phyloP scores from a whole-genome alignment of 768 basidiomycete species.

The Rhodotorula taiwanensis region DNA sequence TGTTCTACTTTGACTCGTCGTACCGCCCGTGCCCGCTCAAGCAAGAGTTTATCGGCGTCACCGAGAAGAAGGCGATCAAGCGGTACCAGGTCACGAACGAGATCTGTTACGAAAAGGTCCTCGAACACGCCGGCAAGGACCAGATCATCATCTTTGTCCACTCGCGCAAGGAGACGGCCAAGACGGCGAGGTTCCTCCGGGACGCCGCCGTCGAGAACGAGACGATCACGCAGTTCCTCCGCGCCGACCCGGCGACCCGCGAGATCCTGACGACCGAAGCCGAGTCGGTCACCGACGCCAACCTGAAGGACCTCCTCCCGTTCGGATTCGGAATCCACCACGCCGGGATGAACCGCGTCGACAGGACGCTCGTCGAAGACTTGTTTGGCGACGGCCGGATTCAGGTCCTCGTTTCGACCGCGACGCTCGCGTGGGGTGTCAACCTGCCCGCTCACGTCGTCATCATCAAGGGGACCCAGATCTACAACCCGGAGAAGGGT shows the following conservation, averaged over 20 bases:
- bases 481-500: conserved; percentile 98
- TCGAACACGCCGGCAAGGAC: conserved; percentile 83
- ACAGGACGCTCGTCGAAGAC: conserved; percentile 86
- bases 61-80: conserved; percentile 99
- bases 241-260: conserved; percentile 80
- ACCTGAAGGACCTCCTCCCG: conserved; percentile 80
- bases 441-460: conserved; percentile 95
- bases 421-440: conserved; percentile 98
- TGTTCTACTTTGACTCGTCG: conserved; percentile 94
- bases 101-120: conserved; percentile 94
- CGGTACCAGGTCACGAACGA: conserved; percentile 97
- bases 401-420: conserved; percentile 92
- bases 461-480: conserved; percentile 99
- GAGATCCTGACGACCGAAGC: conserved; percentile 84
- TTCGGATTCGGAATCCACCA: conserved; percentile 98
- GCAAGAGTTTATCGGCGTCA: conserved; percentile 94
- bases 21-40: conserved; percentile 91
- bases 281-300: conserved; percentile 69
- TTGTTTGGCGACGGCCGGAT: conserved; percentile 86
- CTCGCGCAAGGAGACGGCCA: conserved; percentile 95
- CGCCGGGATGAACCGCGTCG: conserved; percentile 88
- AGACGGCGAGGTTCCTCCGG: conserved; percentile 88
- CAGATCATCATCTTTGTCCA: conserved; percentile 96
- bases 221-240: conserved; percentile 91
- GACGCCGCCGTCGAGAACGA: conserved; percentile 95